Percentiles rank a stretch among this genome's conserved stretches.
Conservation (phyloP, 495 filamentous ascomycete species). For the Penicillium paxilli region DNA sequence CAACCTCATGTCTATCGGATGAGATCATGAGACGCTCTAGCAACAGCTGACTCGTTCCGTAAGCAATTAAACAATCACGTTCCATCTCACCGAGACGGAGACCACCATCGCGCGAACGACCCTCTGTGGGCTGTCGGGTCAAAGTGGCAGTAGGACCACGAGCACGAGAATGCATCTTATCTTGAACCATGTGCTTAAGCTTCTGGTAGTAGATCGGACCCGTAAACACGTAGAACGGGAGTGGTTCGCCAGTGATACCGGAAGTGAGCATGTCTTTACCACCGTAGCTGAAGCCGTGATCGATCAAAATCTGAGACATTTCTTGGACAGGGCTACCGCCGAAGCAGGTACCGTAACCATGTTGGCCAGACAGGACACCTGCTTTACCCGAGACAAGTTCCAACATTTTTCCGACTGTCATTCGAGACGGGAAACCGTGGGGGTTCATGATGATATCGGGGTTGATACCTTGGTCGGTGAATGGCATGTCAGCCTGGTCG, state of each 20-base stretch:
- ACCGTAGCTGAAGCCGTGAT: constrained; percentile 89
- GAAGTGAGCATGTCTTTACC: constrained; percentile 96
- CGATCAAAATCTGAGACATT: constrained; percentile 81
- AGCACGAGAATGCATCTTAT: constrained; percentile 98
- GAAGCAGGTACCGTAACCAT: constrained; percentile 93
- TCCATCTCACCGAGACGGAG: constrained; percentile 98
- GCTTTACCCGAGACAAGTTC: constrained; percentile 96
- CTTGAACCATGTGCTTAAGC: constrained; percentile 99
- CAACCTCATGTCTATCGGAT: constrained; percentile 84
- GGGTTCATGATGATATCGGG: constrained; percentile 99
- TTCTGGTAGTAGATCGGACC: constrained; percentile 99
- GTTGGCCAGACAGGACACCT: constrained; percentile 75
- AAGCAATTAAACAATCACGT: constrained; percentile 94
- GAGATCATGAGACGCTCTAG: constrained; percentile 93
- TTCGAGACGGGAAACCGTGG: constrained; percentile 98
- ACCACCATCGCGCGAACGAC: constrained; percentile 88
- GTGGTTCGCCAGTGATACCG: constrained; percentile 89
- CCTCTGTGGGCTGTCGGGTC: constrained; percentile 95
- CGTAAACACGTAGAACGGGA: constrained; percentile 96
- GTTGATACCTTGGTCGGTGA: constrained; percentile 83
- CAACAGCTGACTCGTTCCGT: constrained; percentile 88
- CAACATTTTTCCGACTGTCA: constrained; percentile 98
- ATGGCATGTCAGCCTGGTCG: constrained; percentile 95
- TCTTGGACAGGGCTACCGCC: constrained; percentile 88
- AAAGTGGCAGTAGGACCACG: constrained; percentile 87